Conservation (phyloP, 176 grass and related monocot species). For the Musa troglodytarum region DNA sequence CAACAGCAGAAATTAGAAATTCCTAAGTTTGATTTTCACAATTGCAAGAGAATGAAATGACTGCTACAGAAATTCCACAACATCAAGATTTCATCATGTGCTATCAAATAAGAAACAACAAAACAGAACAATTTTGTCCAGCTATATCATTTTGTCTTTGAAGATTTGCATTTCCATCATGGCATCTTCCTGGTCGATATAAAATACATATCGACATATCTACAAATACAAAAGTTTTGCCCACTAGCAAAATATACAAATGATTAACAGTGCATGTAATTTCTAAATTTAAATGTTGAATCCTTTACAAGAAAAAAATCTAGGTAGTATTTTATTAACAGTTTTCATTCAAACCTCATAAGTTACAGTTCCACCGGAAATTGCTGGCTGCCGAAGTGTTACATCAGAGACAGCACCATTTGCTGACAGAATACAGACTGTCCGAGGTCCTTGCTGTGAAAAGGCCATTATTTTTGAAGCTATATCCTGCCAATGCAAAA, state of each 20-base stretch:
- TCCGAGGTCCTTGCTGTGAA: conserved; percentile 95
- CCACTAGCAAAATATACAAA: not conserved
- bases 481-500: conserved; percentile 56
- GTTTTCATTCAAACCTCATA: conserved; percentile 50
- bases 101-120: no score
- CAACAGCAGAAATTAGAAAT: no score
- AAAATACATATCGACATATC: not conserved
- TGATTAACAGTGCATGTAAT: not conserved
- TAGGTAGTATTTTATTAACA: no score
- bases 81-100: no score
- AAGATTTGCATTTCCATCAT: not conserved
- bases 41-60: no score
- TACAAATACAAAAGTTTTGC: not conserved
- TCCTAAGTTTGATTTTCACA: no score
- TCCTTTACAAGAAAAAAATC: not conserved
- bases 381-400: conserved; percentile 87
- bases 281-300: not conserved
- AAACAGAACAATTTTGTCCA: no score
- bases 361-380: conserved; percentile 92
- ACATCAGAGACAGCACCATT: conserved; percentile 97
- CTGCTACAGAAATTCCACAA: no score
- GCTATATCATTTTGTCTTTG: no score
- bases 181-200: not conserved
- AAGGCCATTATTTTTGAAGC: conserved; percentile 99
- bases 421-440: conserved; percentile 93